Conservation (phyloP, 495 filamentous ascomycete species). For the Filosporella fistucella region DNA sequence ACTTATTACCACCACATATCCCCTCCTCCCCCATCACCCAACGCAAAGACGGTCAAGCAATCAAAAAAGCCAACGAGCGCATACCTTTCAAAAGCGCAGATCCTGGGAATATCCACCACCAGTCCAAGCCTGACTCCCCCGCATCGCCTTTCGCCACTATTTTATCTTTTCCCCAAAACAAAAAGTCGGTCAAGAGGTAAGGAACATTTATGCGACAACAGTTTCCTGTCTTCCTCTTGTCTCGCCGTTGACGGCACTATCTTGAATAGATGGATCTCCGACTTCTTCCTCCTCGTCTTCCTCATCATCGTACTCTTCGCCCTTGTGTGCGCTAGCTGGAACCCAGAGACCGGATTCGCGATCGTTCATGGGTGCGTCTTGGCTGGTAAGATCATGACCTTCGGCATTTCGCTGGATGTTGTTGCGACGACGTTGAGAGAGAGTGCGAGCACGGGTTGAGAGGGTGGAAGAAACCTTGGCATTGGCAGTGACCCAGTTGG, state of each 20-base stretch:
- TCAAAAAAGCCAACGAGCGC: slow-evolving; percentile 8
- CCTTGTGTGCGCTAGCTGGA: slow-evolving; percentile 70
- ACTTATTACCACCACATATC: slow-evolving; percentile 16
- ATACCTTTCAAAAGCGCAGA: slow-evolving; percentile 1
- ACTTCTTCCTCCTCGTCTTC: slow-evolving; percentile 30
- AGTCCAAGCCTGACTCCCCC: slow-evolving; percentile 19
- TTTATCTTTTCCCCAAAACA: neutral
- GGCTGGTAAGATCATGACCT: slow-evolving; percentile 72
- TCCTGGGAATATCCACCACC: slow-evolving; percentile 22
- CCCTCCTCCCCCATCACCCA: neutral
- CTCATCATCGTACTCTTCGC: slow-evolving; percentile 55
- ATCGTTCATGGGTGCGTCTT: slow-evolving; percentile 79
- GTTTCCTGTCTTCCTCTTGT: slow-evolving; percentile 18
- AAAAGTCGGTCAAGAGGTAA: neutral
- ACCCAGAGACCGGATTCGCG: slow-evolving; percentile 81
- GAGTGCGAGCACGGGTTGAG: slow-evolving; percentile 75
- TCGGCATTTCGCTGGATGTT: slow-evolving; percentile 60
- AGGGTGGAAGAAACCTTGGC: slow-evolving; percentile 82
- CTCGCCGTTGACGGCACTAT: slow-evolving; percentile 19
- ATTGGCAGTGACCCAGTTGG: slow-evolving; percentile 91
- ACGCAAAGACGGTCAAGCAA: neutral
- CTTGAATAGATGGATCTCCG: slow-evolving; percentile 16
- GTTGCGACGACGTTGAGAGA: slow-evolving; percentile 77
- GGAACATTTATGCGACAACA: slow-evolving; percentile 13
- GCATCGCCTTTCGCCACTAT: neutral